Conservation (phyloP, 2,329 filamentous ascomycete genomes). For the Xylariaceae sp. region DNA sequence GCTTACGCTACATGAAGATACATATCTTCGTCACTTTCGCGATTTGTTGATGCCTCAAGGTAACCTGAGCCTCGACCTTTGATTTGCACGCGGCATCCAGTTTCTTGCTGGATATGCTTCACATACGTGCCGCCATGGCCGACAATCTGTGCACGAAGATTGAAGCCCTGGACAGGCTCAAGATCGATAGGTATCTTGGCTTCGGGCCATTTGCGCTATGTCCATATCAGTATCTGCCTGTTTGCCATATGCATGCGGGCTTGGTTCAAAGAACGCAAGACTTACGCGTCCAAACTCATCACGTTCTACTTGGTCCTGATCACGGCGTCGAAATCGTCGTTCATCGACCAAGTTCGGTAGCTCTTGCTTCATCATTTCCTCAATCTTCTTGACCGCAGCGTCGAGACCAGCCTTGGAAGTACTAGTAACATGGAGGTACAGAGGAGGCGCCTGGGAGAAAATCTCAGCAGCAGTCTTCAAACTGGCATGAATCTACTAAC, state of each 20-base stretch:
- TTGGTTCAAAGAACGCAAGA: slow-evolving; percentile 14
- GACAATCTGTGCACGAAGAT: slow-evolving; percentile 91
- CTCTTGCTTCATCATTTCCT: slow-evolving; percentile 94
- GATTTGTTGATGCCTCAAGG: slow-evolving; percentile 80
- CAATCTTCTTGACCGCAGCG: slow-evolving; percentile 77
- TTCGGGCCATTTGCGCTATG: slow-evolving; percentile 97
- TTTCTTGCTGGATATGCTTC: slow-evolving; percentile 96
- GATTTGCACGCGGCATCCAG: slow-evolving; percentile 93
- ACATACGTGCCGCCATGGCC: slow-evolving; percentile 92
- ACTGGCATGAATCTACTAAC: slow-evolving; percentile 51
- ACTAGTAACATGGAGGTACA: slow-evolving; percentile 94
- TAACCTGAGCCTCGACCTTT: slow-evolving; percentile 95
- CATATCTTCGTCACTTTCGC: slow-evolving; percentile 93
- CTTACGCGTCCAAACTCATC: slow-evolving; percentile 85
- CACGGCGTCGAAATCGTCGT: slow-evolving; percentile 79
- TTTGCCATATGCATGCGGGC: not conserved
- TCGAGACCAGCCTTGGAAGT: slow-evolving; percentile 90
- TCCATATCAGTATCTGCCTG: slow-evolving; percentile 19
- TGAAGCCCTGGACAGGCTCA: slow-evolving; percentile 90
- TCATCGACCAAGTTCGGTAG: slow-evolving; percentile 94
- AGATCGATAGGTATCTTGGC: slow-evolving; percentile 89
- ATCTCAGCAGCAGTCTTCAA: slow-evolving; percentile 13
- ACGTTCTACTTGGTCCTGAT: slow-evolving; percentile 75
- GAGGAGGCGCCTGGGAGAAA: slow-evolving; percentile 70
- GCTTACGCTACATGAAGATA: slow-evolving; percentile 91